phyloP scores from a whole-genome alignment of 495 filamentous ascomycete species.

The Sabuloglossum arenarium region DNA sequence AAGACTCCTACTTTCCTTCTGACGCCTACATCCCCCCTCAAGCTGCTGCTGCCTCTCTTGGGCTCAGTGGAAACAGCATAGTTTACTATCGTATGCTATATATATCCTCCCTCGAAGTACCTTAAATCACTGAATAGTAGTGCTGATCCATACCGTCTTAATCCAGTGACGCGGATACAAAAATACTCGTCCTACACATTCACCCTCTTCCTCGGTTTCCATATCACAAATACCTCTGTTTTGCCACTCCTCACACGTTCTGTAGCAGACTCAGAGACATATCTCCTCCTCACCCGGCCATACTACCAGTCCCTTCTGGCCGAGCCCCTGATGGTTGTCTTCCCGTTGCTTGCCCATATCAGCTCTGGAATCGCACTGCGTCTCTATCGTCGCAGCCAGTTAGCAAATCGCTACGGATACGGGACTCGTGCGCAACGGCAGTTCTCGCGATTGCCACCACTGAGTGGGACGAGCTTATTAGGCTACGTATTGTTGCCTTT shows the following conservation, averaged over 20 bases:
- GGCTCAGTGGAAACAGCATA: conserved; percentile 15
- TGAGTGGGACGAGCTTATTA: conserved; percentile 41
- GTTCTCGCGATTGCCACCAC: conserved; percentile 37
- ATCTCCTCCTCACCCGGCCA: conserved; percentile 39
- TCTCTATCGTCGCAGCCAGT: conserved; percentile 43
- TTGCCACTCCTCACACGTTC: conserved; percentile 42
- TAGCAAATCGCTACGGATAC: conserved; percentile 48
- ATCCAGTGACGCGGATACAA: conserved; percentile 54
- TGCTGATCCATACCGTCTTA: background rate
- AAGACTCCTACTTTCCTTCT: conserved; percentile 2
- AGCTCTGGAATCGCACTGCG: conserved; percentile 55
- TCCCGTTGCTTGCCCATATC: conserved; percentile 28
- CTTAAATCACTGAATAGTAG: background rate
- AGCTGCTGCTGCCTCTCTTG: conserved; percentile 13
- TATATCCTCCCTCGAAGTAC: background rate
- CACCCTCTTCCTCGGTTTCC: conserved; percentile 51
- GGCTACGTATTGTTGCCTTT: conserved; percentile 47
- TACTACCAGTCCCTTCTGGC: conserved; percentile 56
- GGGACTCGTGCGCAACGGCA: conserved; percentile 22
- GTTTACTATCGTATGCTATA: conserved; percentile 14
- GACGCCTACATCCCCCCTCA: background rate
- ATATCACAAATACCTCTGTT: conserved; percentile 61
- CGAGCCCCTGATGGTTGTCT: conserved; percentile 25
- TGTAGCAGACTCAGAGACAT: conserved; percentile 29
- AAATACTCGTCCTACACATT: conserved; percentile 79